These are phyloP conservation scores for Xenoacremonium recifei DNA, from an alignment of 2,329 filamentous ascomycete genomes.

Conservation along the genomic window DNA sequence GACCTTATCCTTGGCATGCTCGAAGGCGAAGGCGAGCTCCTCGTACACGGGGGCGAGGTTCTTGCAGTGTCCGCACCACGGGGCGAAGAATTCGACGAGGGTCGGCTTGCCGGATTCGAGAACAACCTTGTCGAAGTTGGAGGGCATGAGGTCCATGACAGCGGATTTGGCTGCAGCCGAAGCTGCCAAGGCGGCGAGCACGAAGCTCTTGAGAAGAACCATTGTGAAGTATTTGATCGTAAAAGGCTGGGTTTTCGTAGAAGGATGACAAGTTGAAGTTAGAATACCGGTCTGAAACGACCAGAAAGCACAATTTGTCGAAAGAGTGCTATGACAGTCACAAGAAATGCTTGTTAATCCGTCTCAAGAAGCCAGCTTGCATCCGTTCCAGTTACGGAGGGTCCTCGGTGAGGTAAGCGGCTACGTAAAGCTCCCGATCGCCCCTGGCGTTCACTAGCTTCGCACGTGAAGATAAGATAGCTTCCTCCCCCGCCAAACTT, in stretches of 20 bases:
- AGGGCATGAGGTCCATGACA: constrained; percentile 84
- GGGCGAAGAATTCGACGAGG: constrained; percentile 96
- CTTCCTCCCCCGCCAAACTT: not conserved
- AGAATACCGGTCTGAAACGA: not conserved
- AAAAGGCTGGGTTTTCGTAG: constrained; percentile 1
- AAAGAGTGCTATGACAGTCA: constrained; percentile 8
- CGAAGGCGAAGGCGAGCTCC: constrained; percentile 75
- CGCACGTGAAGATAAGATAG: constrained; percentile 22
- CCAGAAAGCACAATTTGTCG: constrained; percentile 11
- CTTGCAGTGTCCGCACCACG: constrained; percentile 99
- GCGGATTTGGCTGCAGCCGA: constrained; percentile 69
- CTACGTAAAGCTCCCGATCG: constrained; percentile 18
- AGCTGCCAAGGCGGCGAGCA: constrained; percentile 54
- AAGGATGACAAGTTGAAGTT: no score
- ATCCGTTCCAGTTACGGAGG: constrained; percentile 14
- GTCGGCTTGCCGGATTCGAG: constrained; percentile 91
- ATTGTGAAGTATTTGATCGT: constrained; percentile 40
- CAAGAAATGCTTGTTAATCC: constrained; percentile 24
- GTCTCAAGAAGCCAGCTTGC: constrained; percentile 31
- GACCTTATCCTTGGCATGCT: constrained; percentile 68
- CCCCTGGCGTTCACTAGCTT: not conserved
- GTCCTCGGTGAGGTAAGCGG: constrained; percentile 14
- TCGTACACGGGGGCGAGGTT: constrained; percentile 93
- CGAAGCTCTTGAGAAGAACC: constrained; percentile 60
- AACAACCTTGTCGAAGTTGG: constrained; percentile 89